Evolutionary conservation across 2,329 filamentous ascomycete genomes (phyloP).

Genomic region (Xylariomycetidae sp.): DNA sequence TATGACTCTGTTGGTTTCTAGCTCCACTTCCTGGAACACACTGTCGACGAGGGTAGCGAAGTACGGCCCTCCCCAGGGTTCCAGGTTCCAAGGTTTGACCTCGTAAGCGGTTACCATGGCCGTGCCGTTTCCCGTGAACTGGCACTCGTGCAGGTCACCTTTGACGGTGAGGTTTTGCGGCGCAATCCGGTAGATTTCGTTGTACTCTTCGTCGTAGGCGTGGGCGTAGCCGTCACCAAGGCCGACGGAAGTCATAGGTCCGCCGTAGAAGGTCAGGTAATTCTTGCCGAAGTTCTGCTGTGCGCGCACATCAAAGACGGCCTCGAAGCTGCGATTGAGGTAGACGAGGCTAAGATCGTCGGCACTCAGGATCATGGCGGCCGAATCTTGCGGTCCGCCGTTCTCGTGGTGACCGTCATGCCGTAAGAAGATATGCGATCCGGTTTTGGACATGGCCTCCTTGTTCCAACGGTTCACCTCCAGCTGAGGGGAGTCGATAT

Average conservation of each 20-base stretch:
- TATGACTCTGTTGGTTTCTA: constrained; percentile 7
- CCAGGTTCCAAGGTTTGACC: constrained; percentile 1
- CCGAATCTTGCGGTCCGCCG: constrained; percentile 5
- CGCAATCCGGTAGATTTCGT: constrained; percentile 11
- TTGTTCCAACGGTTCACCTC: constrained; percentile 14
- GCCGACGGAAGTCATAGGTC: constrained; percentile 8
- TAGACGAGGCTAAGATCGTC: constrained; percentile 15
- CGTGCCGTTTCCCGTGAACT: constrained; percentile 9
- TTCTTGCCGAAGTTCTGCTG: constrained; percentile 13
- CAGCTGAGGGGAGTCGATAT: constrained; percentile 10
- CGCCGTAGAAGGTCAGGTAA: constrained; percentile 18
- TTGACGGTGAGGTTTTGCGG: constrained; percentile 9
- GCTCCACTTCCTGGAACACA: constrained; percentile 9
- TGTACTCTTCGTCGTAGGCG: constrained; percentile 13
- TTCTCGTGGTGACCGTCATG: constrained; percentile 11
- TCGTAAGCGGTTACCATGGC: constrained; percentile 9
- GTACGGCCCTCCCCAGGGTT: neutral
- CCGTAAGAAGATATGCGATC: constrained; percentile 17
- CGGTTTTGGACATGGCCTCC: constrained; percentile 10
- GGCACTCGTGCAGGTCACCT: constrained; percentile 9
- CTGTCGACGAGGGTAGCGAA: constrained; percentile 5
- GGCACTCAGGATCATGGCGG: constrained; percentile 13
- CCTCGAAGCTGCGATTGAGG: constrained; percentile 13
- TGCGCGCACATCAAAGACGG: constrained; percentile 15
- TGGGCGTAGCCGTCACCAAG: constrained; percentile 14